These are phyloP conservation scores for Asterophora lycoperdoides DNA, from an alignment of 768 basidiomycete species.

Conservation along the genomic window DNA sequence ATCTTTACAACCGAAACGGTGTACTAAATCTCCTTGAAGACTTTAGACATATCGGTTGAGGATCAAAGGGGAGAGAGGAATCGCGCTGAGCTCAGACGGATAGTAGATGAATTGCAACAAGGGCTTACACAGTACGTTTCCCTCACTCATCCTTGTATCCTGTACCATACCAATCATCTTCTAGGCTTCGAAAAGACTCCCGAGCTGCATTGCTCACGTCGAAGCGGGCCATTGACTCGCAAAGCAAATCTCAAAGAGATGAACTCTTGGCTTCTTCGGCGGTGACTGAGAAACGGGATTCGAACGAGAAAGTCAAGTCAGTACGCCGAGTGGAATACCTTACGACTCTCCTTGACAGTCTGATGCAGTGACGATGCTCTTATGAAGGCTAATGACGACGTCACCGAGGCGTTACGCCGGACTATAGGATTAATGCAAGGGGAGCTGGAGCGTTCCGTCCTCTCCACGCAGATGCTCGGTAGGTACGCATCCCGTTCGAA, in stretches of 20 bases:
- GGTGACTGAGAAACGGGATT: slow-evolving; percentile 41
- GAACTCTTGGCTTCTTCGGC: slow-evolving; percentile 60
- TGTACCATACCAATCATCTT: background rate
- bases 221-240: slow-evolving; percentile 67
- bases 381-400: slow-evolving; percentile 84
- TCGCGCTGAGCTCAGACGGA: slow-evolving; percentile 41
- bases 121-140: slow-evolving; percentile 45
- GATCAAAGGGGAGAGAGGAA: slow-evolving; percentile 62
- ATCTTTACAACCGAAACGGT: background rate
- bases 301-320: slow-evolving; percentile 60
- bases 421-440: slow-evolving; percentile 86
- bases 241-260: slow-evolving; percentile 54
- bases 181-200: slow-evolving; percentile 52
- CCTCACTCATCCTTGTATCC: background rate
- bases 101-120: slow-evolving; percentile 46
- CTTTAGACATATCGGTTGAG: slow-evolving; percentile 64
- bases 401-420: slow-evolving; percentile 83
- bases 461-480: slow-evolving; percentile 85
- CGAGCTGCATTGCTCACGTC: slow-evolving; percentile 69
- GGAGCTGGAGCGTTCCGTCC: slow-evolving; percentile 86
- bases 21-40: slow-evolving; percentile 37
- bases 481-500: slow-evolving; percentile 12
- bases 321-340: slow-evolving; percentile 23
- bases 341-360: background rate
- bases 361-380: slow-evolving; percentile 68